phyloP scores from a whole-genome alignment of 2,329 filamentous ascomycete genomes.

The Stagonosporopsis cucurbitacearum region DNA sequence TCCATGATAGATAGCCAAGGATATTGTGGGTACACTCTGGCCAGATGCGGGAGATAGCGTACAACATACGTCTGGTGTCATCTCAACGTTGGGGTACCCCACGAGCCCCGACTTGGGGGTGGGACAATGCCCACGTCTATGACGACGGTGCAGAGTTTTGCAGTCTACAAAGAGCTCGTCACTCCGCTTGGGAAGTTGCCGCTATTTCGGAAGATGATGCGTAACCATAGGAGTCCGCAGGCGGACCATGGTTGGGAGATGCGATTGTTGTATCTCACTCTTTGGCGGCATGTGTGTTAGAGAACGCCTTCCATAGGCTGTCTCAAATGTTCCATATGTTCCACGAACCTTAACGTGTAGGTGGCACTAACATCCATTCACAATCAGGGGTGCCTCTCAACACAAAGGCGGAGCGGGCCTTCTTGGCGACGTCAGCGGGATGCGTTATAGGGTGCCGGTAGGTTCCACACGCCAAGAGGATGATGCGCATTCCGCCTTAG shows the following conservation, averaged over 20 bases:
- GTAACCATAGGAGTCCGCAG: constrained; percentile 23
- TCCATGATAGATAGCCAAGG: constrained; percentile 28
- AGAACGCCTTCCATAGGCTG: constrained; percentile 20
- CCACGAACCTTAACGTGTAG: constrained; percentile 19
- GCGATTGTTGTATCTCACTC: constrained; percentile 11
- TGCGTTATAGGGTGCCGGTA: constrained; percentile 22
- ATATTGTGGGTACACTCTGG: constrained; percentile 17
- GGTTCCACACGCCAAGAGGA: constrained; percentile 30
- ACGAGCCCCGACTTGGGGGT: constrained; percentile 12
- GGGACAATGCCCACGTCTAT: constrained; percentile 14
- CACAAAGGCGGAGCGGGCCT: constrained; percentile 34
- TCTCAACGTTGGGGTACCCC: constrained; percentile 25
- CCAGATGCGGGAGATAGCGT: constrained; percentile 24
- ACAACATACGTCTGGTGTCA: constrained; percentile 22
- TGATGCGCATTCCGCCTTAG: constrained; percentile 36
- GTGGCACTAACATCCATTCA: constrained; percentile 10
- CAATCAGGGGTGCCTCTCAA: constrained; percentile 22
- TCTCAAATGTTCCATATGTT: constrained; percentile 13
- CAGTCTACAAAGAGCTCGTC: neutral
- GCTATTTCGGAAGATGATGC: constrained; percentile 15
- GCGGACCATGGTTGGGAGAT: constrained; percentile 25
- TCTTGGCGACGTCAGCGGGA: constrained; percentile 33
- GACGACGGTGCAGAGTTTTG: constrained; percentile 1
- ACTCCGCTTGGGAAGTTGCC: constrained; percentile 3
- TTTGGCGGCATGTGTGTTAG: constrained; percentile 15